Evolutionary conservation across 371 early-diverging fungal species (phyloP), one percentile per base, ranked within the genome.

Genomic region (Lichtheimia hyalospora): DNA sequence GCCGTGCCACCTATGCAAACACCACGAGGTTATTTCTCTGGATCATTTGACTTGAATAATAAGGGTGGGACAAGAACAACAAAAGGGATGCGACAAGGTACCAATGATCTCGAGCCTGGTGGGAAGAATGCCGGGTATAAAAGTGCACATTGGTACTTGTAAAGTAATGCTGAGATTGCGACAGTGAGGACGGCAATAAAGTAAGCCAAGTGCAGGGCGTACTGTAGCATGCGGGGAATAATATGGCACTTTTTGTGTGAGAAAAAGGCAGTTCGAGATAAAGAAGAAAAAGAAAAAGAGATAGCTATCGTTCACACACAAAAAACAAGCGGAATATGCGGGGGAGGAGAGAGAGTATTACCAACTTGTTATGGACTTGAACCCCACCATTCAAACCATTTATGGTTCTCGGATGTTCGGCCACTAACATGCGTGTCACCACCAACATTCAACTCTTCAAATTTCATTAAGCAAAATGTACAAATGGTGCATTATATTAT

Each of bases 1-100:
- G 91, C 58, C 83, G 78, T 49, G 79, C 81, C 28, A 95, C 82
- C 92, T 90, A 63, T 18, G 43, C 20, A 21, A 34, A 8, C 2
- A 34, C 1, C 21, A 42, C 6, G 20, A 40, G 46, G 13, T 50
- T 27, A 21, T 40, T 44, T 20, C 24, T 56, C 34, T 55, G 40
- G 53, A 23, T 40, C 28, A 48, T 56, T 23, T 13, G 18, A 23
- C 43, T 12, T 24, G 25, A 39, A 12, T 28, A 2, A 10, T 3
- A 5, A 13, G 2, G 7, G 27, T 13, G 18, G 23, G 28, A 51
- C 21, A 10, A n/a, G 18, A 20, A 18, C 20, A 46, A 46, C 13
- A 15, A 8, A 5, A n/a, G 21, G 43, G 24, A 25, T 8, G 18
- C 23, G 20, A n/a, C 1, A 20, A n/a, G 20, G 43, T 20, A 43